phyloP scores from a whole-genome alignment of 148 eudicot species.

The Cornus florida region DNA sequence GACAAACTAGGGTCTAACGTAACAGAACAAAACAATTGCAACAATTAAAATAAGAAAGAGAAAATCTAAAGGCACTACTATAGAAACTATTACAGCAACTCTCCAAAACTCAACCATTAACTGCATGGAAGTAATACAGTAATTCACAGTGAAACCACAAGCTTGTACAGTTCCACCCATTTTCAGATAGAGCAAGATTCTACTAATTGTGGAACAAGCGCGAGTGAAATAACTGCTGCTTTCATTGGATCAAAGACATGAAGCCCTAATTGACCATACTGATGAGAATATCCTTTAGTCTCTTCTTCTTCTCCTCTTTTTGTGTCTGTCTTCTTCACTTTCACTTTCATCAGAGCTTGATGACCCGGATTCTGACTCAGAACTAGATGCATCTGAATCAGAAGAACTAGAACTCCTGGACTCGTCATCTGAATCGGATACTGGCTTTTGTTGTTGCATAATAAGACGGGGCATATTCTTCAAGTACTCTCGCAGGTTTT shows the following conservation, averaged over 20 bases:
- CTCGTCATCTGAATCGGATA: conserved; percentile 51
- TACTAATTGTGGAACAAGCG: neutral
- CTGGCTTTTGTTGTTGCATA: conserved; percentile 80
- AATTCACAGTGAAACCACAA: conserved; percentile 3
- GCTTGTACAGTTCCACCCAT: neutral
- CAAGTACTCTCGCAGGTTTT: conserved; percentile 75
- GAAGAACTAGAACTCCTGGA: conserved; percentile 40
- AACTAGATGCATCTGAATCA: conserved; percentile 43
- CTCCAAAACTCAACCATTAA: neutral
- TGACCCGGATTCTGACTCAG: conserved; percentile 48
- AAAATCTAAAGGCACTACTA: neutral
- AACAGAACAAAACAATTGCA: too few species aligned
- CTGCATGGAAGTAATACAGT: neutral
- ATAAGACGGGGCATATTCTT: conserved; percentile 91
- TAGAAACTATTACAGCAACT: neutral
- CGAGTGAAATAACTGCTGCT: neutral
- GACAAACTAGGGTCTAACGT: too few species aligned
- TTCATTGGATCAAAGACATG: neutral
- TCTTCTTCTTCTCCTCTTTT: conserved; percentile 50
- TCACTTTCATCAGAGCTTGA: conserved; percentile 57
- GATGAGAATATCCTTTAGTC: neutral
- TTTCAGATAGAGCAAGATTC: neutral
- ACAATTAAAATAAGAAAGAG: too few species aligned
- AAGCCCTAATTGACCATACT: neutral
- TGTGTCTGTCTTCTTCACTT: conserved; percentile 33